Evolutionary conservation across 768 basidiomycete species (phyloP), one percentile per base, ranked within the genome.

Genomic region (Sistotremastrum suecicum): DNA sequence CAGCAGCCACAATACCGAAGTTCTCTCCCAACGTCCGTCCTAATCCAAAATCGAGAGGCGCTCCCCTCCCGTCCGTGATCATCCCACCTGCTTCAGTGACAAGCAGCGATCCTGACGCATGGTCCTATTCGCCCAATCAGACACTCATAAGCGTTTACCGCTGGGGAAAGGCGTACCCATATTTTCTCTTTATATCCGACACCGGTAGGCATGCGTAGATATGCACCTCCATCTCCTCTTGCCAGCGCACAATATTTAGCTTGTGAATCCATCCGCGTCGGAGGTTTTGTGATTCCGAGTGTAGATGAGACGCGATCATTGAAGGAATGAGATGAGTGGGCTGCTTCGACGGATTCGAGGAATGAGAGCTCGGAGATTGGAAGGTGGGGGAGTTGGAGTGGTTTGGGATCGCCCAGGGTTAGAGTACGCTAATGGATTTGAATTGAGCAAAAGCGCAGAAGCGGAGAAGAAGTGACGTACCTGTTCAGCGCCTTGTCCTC

Each of bases 261-360:
- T 61, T 97, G 92, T 58, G 83, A 87, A 60, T 98, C 94, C 91
- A 98, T 95, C 12, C 88, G 71, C 10, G 78, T 68, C 6, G 85
- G 79, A 0, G 71, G 58, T 2, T 72, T 65, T 11, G 77, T 76
- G 45, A 95, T 72, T 2, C 72, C 72, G 29, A 97, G 66, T 4
- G 80, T 53, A 33, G 71, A 56, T 0, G 84, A 78, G 34, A 97
- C 81, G 20, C 70, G 71, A 34, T 76, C 75, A 56, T 83, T 90
- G 61, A 89, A 83, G 2, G 78, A 76, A 49, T 91, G 86, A n/a
- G 89, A 84, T 1, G 87, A 82, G 58, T 99, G 95, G 0, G 80
- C 82, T 3, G 84, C 76, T 58, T 99, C 94, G 39, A 94, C 85
- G 3, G 86, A 90, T 65, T 98, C 91, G 51, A 98, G 77, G 63